phyloP scores from a whole-genome alignment of 805 yeast genomes.

The Metschnikowia anglica region DNA sequence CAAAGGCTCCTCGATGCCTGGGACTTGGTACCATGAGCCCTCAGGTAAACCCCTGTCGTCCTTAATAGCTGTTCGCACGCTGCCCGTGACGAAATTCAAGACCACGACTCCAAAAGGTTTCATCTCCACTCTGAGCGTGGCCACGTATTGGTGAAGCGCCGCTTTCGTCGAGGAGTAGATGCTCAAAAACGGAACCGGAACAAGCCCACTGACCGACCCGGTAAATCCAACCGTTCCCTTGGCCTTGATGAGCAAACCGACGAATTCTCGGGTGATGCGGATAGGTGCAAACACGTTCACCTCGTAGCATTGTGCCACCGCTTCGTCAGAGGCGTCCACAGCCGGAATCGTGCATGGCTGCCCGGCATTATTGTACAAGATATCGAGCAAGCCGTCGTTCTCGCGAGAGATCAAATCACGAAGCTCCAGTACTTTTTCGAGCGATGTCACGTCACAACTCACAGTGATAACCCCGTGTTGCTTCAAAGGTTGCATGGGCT shows the following conservation, averaged over 20 bases:
- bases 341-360: slow-evolving; percentile 72
- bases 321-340: slow-evolving; percentile 57
- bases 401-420: slow-evolving; percentile 42
- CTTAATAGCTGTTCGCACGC: slow-evolving; percentile 66
- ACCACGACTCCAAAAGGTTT: slow-evolving; percentile 71
- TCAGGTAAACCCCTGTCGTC: slow-evolving; percentile 59
- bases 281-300: slow-evolving; percentile 74
- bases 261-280: slow-evolving; percentile 58
- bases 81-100: slow-evolving; percentile 70
- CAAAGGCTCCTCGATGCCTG: slow-evolving; percentile 51
- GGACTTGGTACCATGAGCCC: slow-evolving; percentile 49
- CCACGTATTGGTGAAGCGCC: slow-evolving; percentile 71
- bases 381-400: slow-evolving; percentile 51
- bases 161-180: slow-evolving; percentile 70
- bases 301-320: slow-evolving; percentile 49
- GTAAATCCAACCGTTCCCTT: slow-evolving; percentile 71
- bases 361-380: slow-evolving; percentile 75
- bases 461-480: slow-evolving; percentile 46
- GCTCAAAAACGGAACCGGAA: slow-evolving; percentile 68
- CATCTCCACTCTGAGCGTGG: slow-evolving; percentile 60
- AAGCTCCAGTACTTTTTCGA: slow-evolving; percentile 46
- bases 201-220: slow-evolving; percentile 65
- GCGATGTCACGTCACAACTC: slow-evolving; percentile 55
- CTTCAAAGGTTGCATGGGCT: slow-evolving; percentile 53
- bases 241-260: slow-evolving; percentile 54